Base-by-base conservation (phyloP, 2,329 filamentous ascomycete species). In the Talaromyces funiculosus region DNA sequence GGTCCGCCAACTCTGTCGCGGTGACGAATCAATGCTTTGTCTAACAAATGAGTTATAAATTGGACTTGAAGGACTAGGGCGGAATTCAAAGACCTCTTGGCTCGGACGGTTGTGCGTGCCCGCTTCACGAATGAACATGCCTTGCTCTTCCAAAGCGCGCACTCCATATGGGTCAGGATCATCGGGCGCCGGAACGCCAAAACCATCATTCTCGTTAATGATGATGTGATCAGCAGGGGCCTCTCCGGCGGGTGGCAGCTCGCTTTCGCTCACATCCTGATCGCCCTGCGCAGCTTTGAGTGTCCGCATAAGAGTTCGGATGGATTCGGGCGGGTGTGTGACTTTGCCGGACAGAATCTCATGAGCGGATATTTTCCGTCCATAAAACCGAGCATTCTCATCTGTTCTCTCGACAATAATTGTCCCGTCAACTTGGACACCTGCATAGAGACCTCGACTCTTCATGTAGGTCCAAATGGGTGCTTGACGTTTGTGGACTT, bases 101-200 rank as follows among this genome's bases (percentile, higher is more conserved):
- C 84, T 81, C 2, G 92, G 90, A 59, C 90, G 82, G 58, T 84
- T 80, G 54, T 86, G 84, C 2, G 87, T 88, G 35, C 91, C 92
- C n/a, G 92, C 92, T 77, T 97, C 92, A 57, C 90, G 85, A 65
- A 97, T 94, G 67, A 93, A 90, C 60, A 97, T 79, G 2, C 93
- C 93, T 63, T 92, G 90, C 16, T 70, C 71, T 71, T 96, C 91
- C n/a, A 97, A 78, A 7, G 93, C 92, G 64, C 92, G 83, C 26
- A 97, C 89, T 24, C 93, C 93, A 70, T 90, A 97, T 0, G 93
- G 93, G 72, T 97, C 93, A 0, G 92, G 92, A 67, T 97, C 93
- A 59, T 92, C 86, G 3, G 80, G 76, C 64, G 88, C 86, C 0
- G 91, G 92, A 16, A 96, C 80, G 2, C 92, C 92, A 75, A 97